Evolutionary conservation across 768 basidiomycete genomes (phyloP).

Genomic region (Mycena latifolia): DNA sequence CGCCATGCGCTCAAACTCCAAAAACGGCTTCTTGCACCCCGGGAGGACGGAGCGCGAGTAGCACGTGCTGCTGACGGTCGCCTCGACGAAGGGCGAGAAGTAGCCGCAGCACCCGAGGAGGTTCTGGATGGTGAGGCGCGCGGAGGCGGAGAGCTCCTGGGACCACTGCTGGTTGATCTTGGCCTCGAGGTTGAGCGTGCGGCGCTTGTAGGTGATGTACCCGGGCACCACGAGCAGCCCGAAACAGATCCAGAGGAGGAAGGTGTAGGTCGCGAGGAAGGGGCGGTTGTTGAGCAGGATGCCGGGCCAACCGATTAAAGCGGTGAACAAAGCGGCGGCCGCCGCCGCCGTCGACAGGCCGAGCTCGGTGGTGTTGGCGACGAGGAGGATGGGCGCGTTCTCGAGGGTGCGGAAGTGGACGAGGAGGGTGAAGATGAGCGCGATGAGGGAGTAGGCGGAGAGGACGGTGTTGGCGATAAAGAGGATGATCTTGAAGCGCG

Average conservation of each 20-base stretch:
- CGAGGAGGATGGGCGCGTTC: constrained; percentile 40
- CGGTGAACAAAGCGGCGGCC: constrained; percentile 42
- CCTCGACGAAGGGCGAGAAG: constrained; percentile 81
- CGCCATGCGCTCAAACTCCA: constrained; percentile 66
- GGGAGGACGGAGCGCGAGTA: constrained; percentile 77
- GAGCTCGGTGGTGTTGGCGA: constrained; percentile 51
- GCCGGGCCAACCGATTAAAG: constrained; percentile 45
- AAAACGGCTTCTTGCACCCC: constrained; percentile 78
- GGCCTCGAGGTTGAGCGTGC: constrained; percentile 72
- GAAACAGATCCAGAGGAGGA: constrained; percentile 82
- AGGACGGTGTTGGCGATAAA: constrained; percentile 29
- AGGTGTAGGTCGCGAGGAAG: constrained; percentile 86
- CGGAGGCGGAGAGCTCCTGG: constrained; percentile 64
- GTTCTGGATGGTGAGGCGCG: constrained; percentile 77
- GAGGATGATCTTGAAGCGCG: constrained; percentile 35
- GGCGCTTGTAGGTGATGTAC: constrained; percentile 81
- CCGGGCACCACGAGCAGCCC: constrained; percentile 81
- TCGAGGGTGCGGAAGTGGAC: constrained; percentile 26
- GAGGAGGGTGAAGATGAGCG: constrained; percentile 33
- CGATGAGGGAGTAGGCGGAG: constrained; percentile 22
- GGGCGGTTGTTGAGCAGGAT: constrained; percentile 42
- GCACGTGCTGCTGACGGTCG: constrained; percentile 76
- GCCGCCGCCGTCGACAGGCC: constrained; percentile 49
- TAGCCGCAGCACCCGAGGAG: constrained; percentile 85
- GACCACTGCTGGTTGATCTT: constrained; percentile 84